phyloP scores from a whole-genome alignment of 108 stramenopile genomes.

The Cyclotella kingstonii region DNA sequence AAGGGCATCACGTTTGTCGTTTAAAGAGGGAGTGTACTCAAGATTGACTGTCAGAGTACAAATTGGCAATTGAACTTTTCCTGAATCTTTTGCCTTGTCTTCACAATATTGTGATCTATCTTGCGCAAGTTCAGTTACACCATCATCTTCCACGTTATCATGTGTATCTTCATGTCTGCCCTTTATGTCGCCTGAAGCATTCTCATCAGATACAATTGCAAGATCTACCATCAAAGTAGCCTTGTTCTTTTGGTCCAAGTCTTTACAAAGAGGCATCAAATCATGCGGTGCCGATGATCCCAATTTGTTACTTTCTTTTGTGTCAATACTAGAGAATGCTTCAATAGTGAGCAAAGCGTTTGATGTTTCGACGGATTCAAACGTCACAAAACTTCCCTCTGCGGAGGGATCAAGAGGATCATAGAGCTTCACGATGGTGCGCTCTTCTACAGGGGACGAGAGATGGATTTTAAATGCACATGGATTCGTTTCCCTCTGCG shows the following conservation, averaged over 20 bases:
- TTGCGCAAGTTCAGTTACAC: slow-evolving; percentile 3
- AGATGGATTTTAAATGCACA: slow-evolving; percentile 53
- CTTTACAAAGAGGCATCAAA: slow-evolving; percentile 52
- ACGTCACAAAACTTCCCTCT: slow-evolving; percentile 33
- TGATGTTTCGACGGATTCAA: slow-evolving; percentile 63
- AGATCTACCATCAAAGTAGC: slow-evolving; percentile 49
- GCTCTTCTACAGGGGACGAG: slow-evolving; percentile 77
- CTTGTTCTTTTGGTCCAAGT: slow-evolving; percentile 22
- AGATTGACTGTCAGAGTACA: slow-evolving; percentile 60
- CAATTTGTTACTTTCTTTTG: slow-evolving; percentile 21
- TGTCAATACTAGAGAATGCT: slow-evolving; percentile 48
- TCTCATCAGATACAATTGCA: slow-evolving; percentile 49
- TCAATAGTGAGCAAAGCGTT: slow-evolving; percentile 60
- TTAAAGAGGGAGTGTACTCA: slow-evolving; percentile 70
- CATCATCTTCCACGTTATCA: neutral
- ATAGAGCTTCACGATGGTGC: slow-evolving; percentile 41
- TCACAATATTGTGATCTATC: slow-evolving; percentile 3
- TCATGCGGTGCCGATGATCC: slow-evolving; percentile 63
- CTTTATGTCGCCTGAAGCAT: no score
- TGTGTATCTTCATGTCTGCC: no score
- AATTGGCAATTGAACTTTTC: slow-evolving; percentile 37
- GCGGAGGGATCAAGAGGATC: slow-evolving; percentile 51
- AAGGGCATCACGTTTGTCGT: slow-evolving; percentile 68
- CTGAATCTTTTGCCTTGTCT: neutral
- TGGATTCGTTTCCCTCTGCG: neutral